Base-by-base conservation (phyloP, 306 rosid genomes). In the Quillaja saponaria region DNA sequence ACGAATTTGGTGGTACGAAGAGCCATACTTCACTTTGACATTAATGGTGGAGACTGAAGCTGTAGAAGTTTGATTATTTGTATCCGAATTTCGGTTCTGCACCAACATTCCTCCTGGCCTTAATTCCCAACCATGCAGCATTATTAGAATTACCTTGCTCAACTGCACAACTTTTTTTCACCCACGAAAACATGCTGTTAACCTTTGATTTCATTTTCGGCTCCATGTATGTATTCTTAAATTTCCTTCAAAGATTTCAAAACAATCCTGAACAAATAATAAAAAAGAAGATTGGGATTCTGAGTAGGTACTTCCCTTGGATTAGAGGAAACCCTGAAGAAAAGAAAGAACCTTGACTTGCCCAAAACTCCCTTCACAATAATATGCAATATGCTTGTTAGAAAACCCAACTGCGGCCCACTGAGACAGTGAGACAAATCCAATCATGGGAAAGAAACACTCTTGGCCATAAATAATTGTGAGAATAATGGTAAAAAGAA, bases 91-190 rank as follows among this genome's bases (percentile, higher is more conserved):
- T 57, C 98, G 78, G 64, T 81, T 85, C 40, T 91, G 98, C 0
- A 91, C 96, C 41, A 91, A 40, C 98, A 91, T 84, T 71, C 96
- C 98, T 18, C 98, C 88, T 4, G 96, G 98, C 68, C 89, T 77
- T 45, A 86, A 49, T 63, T 88, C 96, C 80, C 76, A 86, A 6
- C 76, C 88, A 4, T n/a, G 54, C 78, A 1, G 20, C 33, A 16
- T 37, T 25, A 25, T 25, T 60, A 7, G 54, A 31, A 25, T 14
- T 64, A 28, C 64, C 66, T 21, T 33, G 51, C 34, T 12, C 70
- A 46, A 21, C 65, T 2, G 13, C 61, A 55, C 67, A 51, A 51
- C 55, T 34, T 31, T 28, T 76, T 28, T 55, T 75, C 35, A 69
- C 38, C 19, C 46, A 60, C 0, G 81, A 72, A 69, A 68, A 76